These are phyloP conservation scores for Didymella pinodella DNA, from an alignment of 2,329 filamentous ascomycete genomes.

Conservation along the genomic window DNA sequence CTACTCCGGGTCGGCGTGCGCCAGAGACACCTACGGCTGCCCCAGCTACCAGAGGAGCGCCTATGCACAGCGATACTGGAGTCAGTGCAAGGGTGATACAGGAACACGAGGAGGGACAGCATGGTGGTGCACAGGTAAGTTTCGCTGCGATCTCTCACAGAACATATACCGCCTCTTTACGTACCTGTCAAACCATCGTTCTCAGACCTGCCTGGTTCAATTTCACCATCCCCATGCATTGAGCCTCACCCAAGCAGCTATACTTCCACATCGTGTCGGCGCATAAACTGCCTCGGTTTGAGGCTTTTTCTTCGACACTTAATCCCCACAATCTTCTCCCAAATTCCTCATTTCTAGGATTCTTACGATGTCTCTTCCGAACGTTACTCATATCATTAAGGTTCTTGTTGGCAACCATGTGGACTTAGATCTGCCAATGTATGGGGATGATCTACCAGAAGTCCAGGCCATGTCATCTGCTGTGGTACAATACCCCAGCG, in stretches of 20 bases:
- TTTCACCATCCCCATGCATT: slow-evolving; percentile 9
- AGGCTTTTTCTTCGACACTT: not conserved
- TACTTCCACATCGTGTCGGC: not conserved
- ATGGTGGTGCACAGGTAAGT: slow-evolving; percentile 49
- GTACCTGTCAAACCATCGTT: not conserved
- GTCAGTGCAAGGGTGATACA: slow-evolving; percentile 52
- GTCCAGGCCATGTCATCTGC: slow-evolving; percentile 37
- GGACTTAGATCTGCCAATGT: slow-evolving; percentile 44
- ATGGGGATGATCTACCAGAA: slow-evolving; percentile 47
- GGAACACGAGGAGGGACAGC: slow-evolving; percentile 54
- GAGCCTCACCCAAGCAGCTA: slow-evolving; percentile 5
- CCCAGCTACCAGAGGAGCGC: slow-evolving; percentile 13
- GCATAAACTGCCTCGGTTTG: not conserved
- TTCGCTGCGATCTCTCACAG: slow-evolving; percentile 18
- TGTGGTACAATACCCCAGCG: slow-evolving; percentile 16
- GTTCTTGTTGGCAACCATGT: slow-evolving; percentile 30
- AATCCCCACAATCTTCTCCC: not conserved
- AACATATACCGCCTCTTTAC: not conserved
- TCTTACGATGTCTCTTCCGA: slow-evolving; percentile 1
- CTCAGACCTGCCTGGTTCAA: not conserved
- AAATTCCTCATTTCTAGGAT: no score
- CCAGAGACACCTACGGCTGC: slow-evolving; percentile 28
- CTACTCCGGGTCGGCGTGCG: slow-evolving; percentile 33
- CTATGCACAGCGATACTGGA: slow-evolving; percentile 42
- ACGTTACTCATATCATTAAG: slow-evolving; percentile 31